Percentiles rank a stretch among this genome's conserved stretches.
These are phyloP conservation scores for Xylaria sp. DNA, from an alignment of 2,329 filamentous ascomycete genomes.

Conservation along the genomic window DNA sequence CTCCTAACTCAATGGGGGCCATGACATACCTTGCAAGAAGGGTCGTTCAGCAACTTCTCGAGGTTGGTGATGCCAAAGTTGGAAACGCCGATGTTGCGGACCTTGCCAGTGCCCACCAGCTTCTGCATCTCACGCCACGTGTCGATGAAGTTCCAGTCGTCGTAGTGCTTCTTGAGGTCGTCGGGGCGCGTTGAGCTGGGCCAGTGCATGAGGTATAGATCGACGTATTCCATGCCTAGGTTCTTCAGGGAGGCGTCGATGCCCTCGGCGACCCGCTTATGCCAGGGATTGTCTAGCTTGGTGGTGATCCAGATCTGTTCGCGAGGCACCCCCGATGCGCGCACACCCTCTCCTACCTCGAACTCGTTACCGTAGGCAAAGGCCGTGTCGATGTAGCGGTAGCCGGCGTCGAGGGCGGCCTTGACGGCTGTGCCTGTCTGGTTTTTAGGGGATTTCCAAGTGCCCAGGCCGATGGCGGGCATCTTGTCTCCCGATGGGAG, in stretches of 20 bases:
- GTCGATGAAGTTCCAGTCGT: slow-evolving; percentile 83
- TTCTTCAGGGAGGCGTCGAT: slow-evolving; percentile 65
- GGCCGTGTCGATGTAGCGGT: slow-evolving; percentile 79
- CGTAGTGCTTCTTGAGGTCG: slow-evolving; percentile 69
- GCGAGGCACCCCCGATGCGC: slow-evolving; percentile 67
- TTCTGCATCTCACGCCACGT: slow-evolving; percentile 78
- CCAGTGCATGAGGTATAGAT: slow-evolving; percentile 77
- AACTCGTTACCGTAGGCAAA: slow-evolving; percentile 79
- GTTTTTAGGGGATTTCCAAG: slow-evolving; percentile 76
- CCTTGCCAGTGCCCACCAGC: slow-evolving; percentile 71
- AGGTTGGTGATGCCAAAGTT: slow-evolving; percentile 85
- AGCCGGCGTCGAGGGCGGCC: slow-evolving; percentile 69
- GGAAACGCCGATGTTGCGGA: slow-evolving; percentile 81
- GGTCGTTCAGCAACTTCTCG: slow-evolving; percentile 74
- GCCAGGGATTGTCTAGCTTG: slow-evolving; percentile 83
- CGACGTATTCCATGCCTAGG: slow-evolving; percentile 69
- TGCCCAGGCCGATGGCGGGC: slow-evolving; percentile 76
- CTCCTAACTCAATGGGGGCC: slow-evolving; percentile 25
- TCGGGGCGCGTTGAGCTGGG: slow-evolving; percentile 67
- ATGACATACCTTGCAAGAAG: slow-evolving; percentile 66
- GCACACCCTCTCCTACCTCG: slow-evolving; percentile 70
- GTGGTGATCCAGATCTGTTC: slow-evolving; percentile 75
- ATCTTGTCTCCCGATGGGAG: slow-evolving; percentile 81
- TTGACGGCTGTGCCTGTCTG: slow-evolving; percentile 75
- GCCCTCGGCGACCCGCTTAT: slow-evolving; percentile 69